Evolutionary conservation across 768 basidiomycete genomes (phyloP).

Genomic region (Mycena crocata): DNA sequence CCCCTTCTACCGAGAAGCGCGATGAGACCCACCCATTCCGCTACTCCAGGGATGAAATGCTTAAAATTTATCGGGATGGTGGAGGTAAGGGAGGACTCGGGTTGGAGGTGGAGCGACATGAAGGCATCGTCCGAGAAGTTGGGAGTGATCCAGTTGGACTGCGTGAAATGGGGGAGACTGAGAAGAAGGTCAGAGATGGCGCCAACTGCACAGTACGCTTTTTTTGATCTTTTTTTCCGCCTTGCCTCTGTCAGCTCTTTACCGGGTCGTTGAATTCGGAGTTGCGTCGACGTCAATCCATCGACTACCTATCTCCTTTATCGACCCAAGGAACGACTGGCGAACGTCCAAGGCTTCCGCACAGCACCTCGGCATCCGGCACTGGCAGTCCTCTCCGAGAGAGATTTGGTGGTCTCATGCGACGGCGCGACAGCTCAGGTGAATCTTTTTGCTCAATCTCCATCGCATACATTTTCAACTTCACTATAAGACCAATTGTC

Average conservation of each 20-base stretch:
- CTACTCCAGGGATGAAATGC: constrained; percentile 88
- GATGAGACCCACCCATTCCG: constrained; percentile 84
- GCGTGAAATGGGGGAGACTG: constrained; percentile 83
- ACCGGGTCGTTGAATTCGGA: constrained; percentile 88
- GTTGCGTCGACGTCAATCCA: constrained; percentile 86
- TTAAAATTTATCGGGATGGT: constrained; percentile 86
- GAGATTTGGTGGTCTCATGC: constrained; percentile 66
- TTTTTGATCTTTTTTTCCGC: constrained; percentile 37
- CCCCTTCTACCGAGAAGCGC: constrained; percentile 62
- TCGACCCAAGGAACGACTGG: constrained; percentile 58
- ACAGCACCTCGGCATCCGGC: constrained; percentile 55
- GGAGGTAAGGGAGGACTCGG: constrained; percentile 79
- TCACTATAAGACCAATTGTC: constrained; percentile 67
- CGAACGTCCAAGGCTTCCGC: constrained; percentile 70
- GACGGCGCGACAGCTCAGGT: constrained; percentile 82
- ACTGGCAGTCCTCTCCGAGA: constrained; percentile 72
- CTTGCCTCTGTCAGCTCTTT: constrained; percentile 69
- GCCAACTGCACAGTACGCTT: constrained; percentile 26
- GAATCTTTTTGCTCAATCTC: constrained; percentile 33
- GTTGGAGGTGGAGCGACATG: constrained; percentile 90
- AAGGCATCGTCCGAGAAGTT: constrained; percentile 86
- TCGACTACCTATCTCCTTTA: constrained; percentile 74
- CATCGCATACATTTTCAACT: constrained; percentile 29
- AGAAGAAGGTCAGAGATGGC: constrained; percentile 81
- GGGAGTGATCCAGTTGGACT: constrained; percentile 78